Evolutionary conservation across 179 eudicot species (phyloP).

Genomic region (Actinidia chinensis): DNA sequence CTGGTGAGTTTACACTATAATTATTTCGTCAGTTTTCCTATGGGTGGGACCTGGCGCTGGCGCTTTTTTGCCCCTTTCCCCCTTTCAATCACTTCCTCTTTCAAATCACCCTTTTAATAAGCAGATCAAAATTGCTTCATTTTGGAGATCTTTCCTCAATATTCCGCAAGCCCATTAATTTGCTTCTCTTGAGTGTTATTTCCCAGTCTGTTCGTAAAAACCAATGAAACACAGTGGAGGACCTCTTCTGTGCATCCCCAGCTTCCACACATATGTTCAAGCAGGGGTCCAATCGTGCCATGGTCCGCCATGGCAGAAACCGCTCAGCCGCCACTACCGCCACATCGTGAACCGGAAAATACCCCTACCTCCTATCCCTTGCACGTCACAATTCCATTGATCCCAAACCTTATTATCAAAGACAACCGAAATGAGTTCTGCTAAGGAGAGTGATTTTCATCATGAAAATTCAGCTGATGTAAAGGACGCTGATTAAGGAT

Average conservation of each 20-base stretch:
- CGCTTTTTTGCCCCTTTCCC: neutral
- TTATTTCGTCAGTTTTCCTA: too few relatives aligned
- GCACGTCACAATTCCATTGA: conserved; percentile 62
- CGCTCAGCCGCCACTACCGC: conserved; percentile 28
- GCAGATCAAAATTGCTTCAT: conserved; percentile 14
- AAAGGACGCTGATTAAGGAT: too few relatives aligned
- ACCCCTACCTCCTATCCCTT: conserved; percentile 33
- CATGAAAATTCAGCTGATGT: too few relatives aligned
- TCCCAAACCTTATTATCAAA: conserved; percentile 42
- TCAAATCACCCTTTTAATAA: conserved; percentile 20
- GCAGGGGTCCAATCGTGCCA: conserved; percentile 49
- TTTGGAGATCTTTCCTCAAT: conserved; percentile 10
- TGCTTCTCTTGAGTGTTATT: neutral
- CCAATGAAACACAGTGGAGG: conserved; percentile 62
- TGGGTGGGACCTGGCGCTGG: conserved; percentile 16
- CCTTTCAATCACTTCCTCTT: neutral
- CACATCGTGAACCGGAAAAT: conserved; percentile 24
- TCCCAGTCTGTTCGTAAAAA: neutral
- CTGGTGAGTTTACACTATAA: too few relatives aligned
- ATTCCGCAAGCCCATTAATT: neutral
- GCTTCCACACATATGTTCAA: conserved; percentile 80
- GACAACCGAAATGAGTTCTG: conserved; percentile 34
- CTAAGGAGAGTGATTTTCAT: too few relatives aligned
- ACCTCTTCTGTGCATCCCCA: conserved; percentile 74
- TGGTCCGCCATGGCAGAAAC: conserved; percentile 40